These are phyloP conservation scores for Globisporangium viniferum DNA, from an alignment of 352 stramenopile genomes.

Conservation along the genomic window DNA sequence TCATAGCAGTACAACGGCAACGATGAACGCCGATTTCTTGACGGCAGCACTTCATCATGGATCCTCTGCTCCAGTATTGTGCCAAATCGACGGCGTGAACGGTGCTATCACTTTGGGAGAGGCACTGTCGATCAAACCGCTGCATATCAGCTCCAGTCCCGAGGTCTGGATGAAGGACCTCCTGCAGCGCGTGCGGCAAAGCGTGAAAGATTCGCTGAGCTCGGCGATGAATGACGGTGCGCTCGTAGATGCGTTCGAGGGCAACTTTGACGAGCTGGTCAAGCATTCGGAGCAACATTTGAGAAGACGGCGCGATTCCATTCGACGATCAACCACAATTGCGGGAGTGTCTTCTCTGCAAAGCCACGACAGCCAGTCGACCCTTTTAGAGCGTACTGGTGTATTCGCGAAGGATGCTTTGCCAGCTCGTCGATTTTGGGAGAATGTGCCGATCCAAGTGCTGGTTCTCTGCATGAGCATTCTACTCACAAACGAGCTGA, in stretches of 20 bases:
- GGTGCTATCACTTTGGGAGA: constrained; percentile 26
- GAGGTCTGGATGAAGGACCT: constrained; percentile 76
- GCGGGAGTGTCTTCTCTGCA: neutral
- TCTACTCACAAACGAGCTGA: constrained; percentile 55
- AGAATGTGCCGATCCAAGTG: constrained; percentile 44
- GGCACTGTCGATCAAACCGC: constrained; percentile 31
- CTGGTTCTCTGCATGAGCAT: constrained; percentile 55
- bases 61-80: constrained; percentile 8
- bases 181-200: constrained; percentile 29
- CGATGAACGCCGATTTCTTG: neutral
- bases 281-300: constrained; percentile 16
- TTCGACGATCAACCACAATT: neutral
- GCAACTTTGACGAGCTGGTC: constrained; percentile 40
- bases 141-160: constrained; percentile 40
- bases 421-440: constrained; percentile 22
- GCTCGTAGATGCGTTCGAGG: constrained; percentile 37
- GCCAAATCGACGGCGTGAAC: constrained; percentile 43
- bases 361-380: neutral
- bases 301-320: constrained; percentile 7
- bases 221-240: constrained; percentile 30
- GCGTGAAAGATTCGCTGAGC: constrained; percentile 33
- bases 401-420: neutral
- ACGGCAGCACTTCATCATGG: neutral
- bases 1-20: neutral
- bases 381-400: neutral